Conservation (phyloP, 768 basidiomycete species). For the Neoboletus subvelutipes region DNA sequence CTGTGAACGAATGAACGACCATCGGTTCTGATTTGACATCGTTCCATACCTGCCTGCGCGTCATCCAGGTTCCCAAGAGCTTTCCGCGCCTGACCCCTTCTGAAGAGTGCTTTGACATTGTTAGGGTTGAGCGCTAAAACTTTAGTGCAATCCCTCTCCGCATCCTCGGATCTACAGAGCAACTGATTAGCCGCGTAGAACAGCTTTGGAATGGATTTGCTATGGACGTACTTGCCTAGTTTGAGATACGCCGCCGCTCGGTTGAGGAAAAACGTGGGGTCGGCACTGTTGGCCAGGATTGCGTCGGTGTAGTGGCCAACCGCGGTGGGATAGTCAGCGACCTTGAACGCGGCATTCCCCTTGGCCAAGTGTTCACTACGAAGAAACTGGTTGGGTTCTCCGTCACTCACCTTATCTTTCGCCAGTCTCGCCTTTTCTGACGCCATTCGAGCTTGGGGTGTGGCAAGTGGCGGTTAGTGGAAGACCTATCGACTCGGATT, state of each 20-base stretch:
- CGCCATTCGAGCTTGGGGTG: constrained; percentile 25
- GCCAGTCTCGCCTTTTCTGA: constrained; percentile 35
- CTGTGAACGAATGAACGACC: constrained; percentile 37
- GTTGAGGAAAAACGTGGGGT: constrained; percentile 82
- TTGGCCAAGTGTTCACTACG: constrained; percentile 29
- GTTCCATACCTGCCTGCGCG: constrained; percentile 54
- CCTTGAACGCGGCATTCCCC: constrained; percentile 89
- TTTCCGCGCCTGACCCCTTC: constrained; percentile 71
- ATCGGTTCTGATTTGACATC: neutral
- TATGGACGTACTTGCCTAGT: constrained; percentile 82
- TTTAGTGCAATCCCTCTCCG: constrained; percentile 74
- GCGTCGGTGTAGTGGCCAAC: constrained; percentile 88
- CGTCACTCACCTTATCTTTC: constrained; percentile 31
- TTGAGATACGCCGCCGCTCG: constrained; percentile 91
- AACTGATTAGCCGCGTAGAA: constrained; percentile 3
- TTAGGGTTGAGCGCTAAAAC: constrained; percentile 52
- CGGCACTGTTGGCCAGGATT: constrained; percentile 63
- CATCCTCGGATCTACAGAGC: constrained; percentile 64
- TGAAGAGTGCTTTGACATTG: constrained; percentile 80
- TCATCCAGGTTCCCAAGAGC: constrained; percentile 53
- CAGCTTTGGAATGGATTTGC: neutral
- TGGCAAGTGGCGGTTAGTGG: constrained; percentile 5
- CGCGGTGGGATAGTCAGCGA: constrained; percentile 71
- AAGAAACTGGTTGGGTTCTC: neutral
- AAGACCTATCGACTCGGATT: constrained; percentile 1